Evolutionary conservation across 495 filamentous ascomycete genomes (phyloP), one percentile per base, ranked within the genome.

Genomic region (Tuber microsphaerosporum): DNA sequence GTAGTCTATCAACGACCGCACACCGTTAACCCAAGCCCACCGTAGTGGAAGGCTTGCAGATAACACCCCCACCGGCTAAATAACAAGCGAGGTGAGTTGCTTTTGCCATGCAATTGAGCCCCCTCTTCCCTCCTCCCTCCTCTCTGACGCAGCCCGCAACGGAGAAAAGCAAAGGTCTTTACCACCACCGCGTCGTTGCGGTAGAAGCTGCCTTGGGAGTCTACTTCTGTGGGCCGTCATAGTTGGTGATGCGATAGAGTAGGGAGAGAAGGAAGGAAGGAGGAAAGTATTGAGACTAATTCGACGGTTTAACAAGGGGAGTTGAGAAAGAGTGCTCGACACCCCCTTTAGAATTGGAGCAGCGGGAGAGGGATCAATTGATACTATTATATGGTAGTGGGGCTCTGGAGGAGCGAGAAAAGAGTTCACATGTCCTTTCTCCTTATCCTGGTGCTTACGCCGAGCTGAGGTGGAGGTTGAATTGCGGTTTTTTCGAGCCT

Each of bases 21-120:
- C 51, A 26, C 51, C 51, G 51, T 61, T 61, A 61, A 61, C 51
- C 51, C 51, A 61, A 61, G 51, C 22, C 51, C 51, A 61, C 9
- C 51, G n/a, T 12, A 14, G n/a, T 61, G 51, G 51, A 61, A 61
- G 4, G 10, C n/a, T 12, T 61, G n/a, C 51, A 61, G 51, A 61
- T 61, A 26, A n/a, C 22, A 61, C 51, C n/a, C 45, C 51, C 51
- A 61, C 51, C 51, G 51, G 51, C 51, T 61, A 61, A 61, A 61
- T 61, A 10, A 9, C n/a, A 10, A 61, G n/a, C 3, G 8, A 26
- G 10, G 48, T n/a, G 48, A 51, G 22, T 22, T 51, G 20, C 48
- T 51, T 51, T 51, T 51, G n/a, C 9, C 10, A 26, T 61, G n/a
- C 22, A 61, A 61, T 26, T 61, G 51, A 61, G 51, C 51, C 10